Base-by-base conservation (phyloP, 2,329 filamentous ascomycete genomes). In the Aspergillus tubingensis region DNA sequence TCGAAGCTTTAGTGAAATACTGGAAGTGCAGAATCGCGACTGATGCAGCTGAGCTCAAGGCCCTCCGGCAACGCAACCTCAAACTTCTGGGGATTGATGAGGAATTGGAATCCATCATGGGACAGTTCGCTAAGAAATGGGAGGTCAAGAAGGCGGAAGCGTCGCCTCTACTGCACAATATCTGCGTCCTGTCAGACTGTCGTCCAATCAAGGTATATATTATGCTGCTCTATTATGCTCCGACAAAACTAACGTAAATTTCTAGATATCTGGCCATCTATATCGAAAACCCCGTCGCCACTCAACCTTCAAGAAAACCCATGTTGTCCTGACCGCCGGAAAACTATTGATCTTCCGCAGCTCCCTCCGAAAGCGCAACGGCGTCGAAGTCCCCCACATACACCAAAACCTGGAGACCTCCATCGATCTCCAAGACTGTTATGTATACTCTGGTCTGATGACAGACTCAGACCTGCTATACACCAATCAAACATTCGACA, bases 121-220 rank as follows among this genome's bases (percentile, higher is more conserved):
- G 87, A 8, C 86, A 88, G 67, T 89, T 86, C 68, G 86, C 86
- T 0, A 79, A 81, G 64, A 89, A 89, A 67, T 90, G 87, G 87
- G 87, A 90, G 70, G 86, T 89, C 21, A 84, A 80, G 15, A 82
- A 86, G 63, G 84, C 86, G 1, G 83, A 83, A 65, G 85, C 87
- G n/a, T 87, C 83, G 1, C 83, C 87, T 1, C 76, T 84, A 41
- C 74, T 89, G n/a, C 89, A 88, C 77, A 87, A 90, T 70, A 82
- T 89, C 76, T 90, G 87, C 71, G 82, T 84, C n/a, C 82, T 89
- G 21, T 81, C 84, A 10, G 81, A 80, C 39, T 90, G 87, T 70
- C 84, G 87, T 44, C 79, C 84, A 17, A 85, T 90, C 57, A 80
- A 80, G 66, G 79, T 81, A 75, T 8, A 55, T 54, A 11, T 2